phyloP scores from a whole-genome alignment of 805 yeast species.

The Grigorovia jiainica region DNA sequence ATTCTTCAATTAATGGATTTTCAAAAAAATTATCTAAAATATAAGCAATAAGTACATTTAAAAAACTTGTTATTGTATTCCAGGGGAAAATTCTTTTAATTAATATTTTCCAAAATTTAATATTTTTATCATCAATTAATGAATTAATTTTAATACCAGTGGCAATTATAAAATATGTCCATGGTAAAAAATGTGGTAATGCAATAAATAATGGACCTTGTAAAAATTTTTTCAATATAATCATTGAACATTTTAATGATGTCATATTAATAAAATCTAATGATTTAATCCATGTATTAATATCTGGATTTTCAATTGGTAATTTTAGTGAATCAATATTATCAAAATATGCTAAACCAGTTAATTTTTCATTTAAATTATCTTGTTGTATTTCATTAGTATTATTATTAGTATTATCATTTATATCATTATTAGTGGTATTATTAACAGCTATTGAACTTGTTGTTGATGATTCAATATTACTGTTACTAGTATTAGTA shows the following conservation, averaged over 20 bases:
- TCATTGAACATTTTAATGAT: conserved; percentile 57
- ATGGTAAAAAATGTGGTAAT: conserved; percentile 64
- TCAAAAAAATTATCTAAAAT: conserved; percentile 19
- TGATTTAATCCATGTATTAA: conserved; percentile 44
- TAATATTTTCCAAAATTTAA: conserved; percentile 24
- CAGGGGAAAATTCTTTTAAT: conserved; percentile 56
- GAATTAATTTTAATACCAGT: conserved; percentile 44
- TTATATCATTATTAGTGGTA: background rate
- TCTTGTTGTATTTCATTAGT: too few species aligned
- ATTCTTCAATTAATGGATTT: conserved; percentile 12
- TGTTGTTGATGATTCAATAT: background rate
- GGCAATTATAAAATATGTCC: conserved; percentile 65
- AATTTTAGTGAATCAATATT: conserved; percentile 21
- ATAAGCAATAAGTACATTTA: conserved; percentile 44
- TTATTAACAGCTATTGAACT: background rate
- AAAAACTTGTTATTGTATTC: conserved; percentile 52
- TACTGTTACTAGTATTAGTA: background rate
- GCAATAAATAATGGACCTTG: conserved; percentile 60
- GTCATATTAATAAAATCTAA: conserved; percentile 50
- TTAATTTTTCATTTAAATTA: too few species aligned
- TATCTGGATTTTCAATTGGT: conserved; percentile 18
- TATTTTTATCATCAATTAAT: conserved; percentile 10
- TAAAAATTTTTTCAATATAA: conserved; percentile 56
- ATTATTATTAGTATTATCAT: background rate
- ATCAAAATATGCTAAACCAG: conserved; percentile 13